phyloP scores from a whole-genome alignment of 179 eudicot genomes.

The Nepenthes alata region DNA sequence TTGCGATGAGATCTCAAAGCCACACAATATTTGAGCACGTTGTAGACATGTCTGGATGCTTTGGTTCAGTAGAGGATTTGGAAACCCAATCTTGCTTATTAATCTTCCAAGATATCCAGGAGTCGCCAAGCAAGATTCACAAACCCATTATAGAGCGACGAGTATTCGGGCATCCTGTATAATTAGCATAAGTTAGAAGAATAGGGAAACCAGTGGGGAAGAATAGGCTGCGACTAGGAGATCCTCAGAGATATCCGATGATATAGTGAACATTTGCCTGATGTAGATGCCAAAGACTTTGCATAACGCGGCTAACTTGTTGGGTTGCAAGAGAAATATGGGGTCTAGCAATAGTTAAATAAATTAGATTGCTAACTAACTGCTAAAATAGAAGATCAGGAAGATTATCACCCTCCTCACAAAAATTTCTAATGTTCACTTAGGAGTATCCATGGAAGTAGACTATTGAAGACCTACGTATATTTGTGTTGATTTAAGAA shows the following conservation, averaged over 20 bases:
- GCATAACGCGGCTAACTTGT: not conserved
- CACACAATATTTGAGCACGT: not conserved
- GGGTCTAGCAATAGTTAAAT: not conserved
- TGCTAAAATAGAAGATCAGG: too few relatives aligned
- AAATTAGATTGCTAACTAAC: too few relatives aligned
- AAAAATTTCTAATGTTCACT: not conserved
- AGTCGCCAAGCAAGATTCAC: not conserved
- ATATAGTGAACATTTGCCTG: not conserved
- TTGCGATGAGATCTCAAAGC: not conserved
- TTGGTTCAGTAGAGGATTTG: not conserved
- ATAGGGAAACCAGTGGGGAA: not conserved
- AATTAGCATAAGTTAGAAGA: not conserved
- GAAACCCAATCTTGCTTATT: not conserved
- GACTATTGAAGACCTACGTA: not conserved
- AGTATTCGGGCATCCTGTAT: not conserved
- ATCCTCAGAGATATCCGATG: not conserved
- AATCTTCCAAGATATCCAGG: not conserved
- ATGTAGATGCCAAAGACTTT: not conserved
- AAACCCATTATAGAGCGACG: not conserved
- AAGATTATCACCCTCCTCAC: too few relatives aligned
- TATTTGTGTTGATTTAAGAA: not conserved
- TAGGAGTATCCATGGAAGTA: constrained; percentile 2
- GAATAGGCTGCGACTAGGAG: not conserved
- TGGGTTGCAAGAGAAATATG: not conserved
- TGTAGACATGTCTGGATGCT: not conserved